Evolutionary conservation across 768 basidiomycete species (phyloP), one percentile per base, ranked within the genome.

Genomic region (Pluteus cervinus): DNA sequence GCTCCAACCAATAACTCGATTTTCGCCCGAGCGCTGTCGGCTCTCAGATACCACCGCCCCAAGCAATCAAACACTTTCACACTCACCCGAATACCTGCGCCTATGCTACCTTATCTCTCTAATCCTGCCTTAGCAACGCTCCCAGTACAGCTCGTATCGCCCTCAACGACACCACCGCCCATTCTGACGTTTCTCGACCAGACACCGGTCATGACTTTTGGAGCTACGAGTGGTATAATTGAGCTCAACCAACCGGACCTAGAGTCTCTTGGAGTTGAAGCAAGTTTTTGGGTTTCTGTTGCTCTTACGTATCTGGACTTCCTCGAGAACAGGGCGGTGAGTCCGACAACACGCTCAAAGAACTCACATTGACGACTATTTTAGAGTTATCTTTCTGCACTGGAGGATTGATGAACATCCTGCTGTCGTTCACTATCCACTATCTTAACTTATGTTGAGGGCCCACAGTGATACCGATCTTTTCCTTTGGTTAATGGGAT

Each of bases 241-340:
- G 82, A 83, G 52, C 56, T 89, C 24, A 73, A 86, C 24, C 57
- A 62, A 35, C 58, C 63, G 4, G 72, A 81, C 41, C 76, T 76
- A 36, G 56, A 62, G 12, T 56, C 68, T 21, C 51, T 86, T 16
- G 87, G 86, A 10, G 75, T 90, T 20, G 82, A 86, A 33, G 71
- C 73, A 18, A 78, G 78, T 37, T 89, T 89, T 52, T 89, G 85
- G 79, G 68, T 90, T 30, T 75, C 83, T 1, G 63, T 85, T 26
- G 79, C 79, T 0, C 53, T 88, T 48, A 79, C 83, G 3, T 90
- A 87, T 53, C 57, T 86, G 9, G 84, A 85, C 41, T 89, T 86
- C 50, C 55, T 89, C 48, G 75, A 73, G 48, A 85, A 88, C 46
- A 69, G 84, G 48, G 86, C 87, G 65, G 87, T 86, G 45, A 43